Evolutionary conservation across 2,329 filamentous ascomycete genomes (phyloP).

Genomic region (Trichophyton verrucosum): DNA sequence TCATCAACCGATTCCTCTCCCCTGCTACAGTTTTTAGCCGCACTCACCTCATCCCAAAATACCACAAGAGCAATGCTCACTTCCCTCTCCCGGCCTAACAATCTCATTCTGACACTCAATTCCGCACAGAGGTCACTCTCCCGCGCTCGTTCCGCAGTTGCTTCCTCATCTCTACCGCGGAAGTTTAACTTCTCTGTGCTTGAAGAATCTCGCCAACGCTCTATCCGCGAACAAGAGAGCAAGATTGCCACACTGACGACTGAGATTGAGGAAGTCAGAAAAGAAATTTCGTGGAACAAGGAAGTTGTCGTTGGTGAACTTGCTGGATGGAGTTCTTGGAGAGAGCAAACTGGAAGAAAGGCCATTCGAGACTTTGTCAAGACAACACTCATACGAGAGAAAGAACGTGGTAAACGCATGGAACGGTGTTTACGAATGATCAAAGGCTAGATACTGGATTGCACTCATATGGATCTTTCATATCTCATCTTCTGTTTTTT

Average conservation of each 20-base stretch:
- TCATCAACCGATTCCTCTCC: slow-evolving; percentile 57
- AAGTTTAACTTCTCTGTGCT: slow-evolving; percentile 43
- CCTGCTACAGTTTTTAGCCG: slow-evolving; percentile 58
- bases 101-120: slow-evolving; percentile 65
- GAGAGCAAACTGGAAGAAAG: slow-evolving; percentile 61
- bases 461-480: neutral
- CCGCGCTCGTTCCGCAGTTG: slow-evolving; percentile 64
- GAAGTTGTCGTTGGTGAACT: slow-evolving; percentile 84
- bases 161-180: slow-evolving; percentile 39
- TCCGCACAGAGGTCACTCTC: slow-evolving; percentile 63
- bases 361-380: slow-evolving; percentile 65
- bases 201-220: slow-evolving; percentile 72
- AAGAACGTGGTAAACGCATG: slow-evolving; percentile 66
- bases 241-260: slow-evolving; percentile 57
- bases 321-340: slow-evolving; percentile 85
- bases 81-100: slow-evolving; percentile 65
- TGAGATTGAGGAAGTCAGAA: slow-evolving; percentile 62
- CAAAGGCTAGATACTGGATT: slow-evolving; percentile 15
- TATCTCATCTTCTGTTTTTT: neutral
- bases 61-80: slow-evolving; percentile 71
- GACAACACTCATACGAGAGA: slow-evolving; percentile 68
- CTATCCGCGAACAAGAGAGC: slow-evolving; percentile 73
- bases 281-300: slow-evolving; percentile 81
- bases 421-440: slow-evolving; percentile 61
- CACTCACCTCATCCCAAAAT: slow-evolving; percentile 66